Percentiles rank a stretch among this genome's conserved stretches.
phyloP scores from a whole-genome alignment of 805 yeast species.

The Yamadazyma phyllophila region DNA sequence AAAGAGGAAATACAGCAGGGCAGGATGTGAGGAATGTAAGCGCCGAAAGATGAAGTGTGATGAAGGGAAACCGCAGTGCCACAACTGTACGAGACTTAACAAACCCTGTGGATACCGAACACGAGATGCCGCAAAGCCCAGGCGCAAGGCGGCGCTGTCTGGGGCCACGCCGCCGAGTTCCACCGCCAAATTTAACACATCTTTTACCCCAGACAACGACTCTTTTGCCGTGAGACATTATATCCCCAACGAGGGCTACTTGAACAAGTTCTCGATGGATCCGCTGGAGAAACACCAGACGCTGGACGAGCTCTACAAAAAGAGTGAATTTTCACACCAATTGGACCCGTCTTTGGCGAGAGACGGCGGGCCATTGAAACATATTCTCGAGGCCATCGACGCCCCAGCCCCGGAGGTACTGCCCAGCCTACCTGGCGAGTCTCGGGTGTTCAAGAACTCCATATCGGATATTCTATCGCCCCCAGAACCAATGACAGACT shows the following conservation, averaged over 20 bases:
- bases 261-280: constrained; percentile 9
- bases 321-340: too few relatives aligned
- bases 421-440: too few relatives aligned
- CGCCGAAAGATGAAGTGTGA: constrained; percentile 45
- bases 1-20: constrained; percentile 39
- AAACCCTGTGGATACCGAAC: constrained; percentile 28
- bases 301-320: background rate
- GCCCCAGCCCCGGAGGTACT: too few relatives aligned
- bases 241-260: constrained; percentile 11
- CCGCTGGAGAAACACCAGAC: too few relatives aligned
- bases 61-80: constrained; percentile 36
- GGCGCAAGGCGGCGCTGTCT: too few relatives aligned
- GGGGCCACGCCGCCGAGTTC: too few relatives aligned
- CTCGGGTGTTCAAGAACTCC: constrained; percentile 12
- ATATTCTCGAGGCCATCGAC: too few relatives aligned
- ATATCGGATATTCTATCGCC: constrained; percentile 16
- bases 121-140: background rate
- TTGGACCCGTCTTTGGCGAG: too few relatives aligned
- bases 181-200: background rate
- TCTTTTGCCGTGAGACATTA: constrained; percentile 10
- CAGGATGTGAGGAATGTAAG: constrained; percentile 44
- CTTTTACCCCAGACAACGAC: background rate
- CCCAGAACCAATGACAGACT: constrained; percentile 6
- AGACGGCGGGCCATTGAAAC: too few relatives aligned
- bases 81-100: constrained; percentile 33